phyloP scores from a whole-genome alignment of 148 eudicot genomes.

The Amaranthus palmeri region DNA sequence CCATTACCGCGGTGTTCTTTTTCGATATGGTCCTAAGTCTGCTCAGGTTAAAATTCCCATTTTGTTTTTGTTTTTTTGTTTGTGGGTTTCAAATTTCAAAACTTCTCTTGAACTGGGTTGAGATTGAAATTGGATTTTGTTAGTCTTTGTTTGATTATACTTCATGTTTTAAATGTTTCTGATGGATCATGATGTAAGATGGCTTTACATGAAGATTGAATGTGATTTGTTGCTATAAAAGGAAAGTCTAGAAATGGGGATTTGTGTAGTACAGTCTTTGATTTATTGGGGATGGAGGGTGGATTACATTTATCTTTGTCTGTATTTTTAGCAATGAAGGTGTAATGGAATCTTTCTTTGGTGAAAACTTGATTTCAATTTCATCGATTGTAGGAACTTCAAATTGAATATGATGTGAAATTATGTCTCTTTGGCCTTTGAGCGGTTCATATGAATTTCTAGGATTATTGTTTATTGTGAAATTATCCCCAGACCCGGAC shows the following conservation, averaged over 20 bases:
- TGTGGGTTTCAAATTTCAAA: not conserved
- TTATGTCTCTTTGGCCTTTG: too few relatives aligned
- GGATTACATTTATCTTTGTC: not conserved
- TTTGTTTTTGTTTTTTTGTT: not conserved
- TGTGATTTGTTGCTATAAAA: not conserved
- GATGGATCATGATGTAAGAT: not conserved
- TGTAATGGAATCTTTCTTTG: not conserved
- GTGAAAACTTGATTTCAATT: not conserved
- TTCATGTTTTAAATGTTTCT: too few relatives aligned
- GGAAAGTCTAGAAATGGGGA: not conserved
- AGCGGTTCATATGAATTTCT: too few relatives aligned
- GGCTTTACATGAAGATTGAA: not conserved
- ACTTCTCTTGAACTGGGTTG: too few relatives aligned
- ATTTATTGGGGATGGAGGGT: not conserved
- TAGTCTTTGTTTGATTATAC: too few relatives aligned
- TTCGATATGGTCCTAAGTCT: slow-evolving; percentile 80
- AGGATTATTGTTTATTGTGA: too few relatives aligned
- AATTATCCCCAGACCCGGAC: too few relatives aligned
- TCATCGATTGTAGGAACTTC: not conserved
- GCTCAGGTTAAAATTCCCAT: slow-evolving; percentile 45
- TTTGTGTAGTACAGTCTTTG: not conserved
- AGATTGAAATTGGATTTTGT: too few relatives aligned
- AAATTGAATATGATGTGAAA: not conserved
- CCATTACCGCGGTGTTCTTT: slow-evolving; percentile 82
- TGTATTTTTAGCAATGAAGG: not conserved